Base-by-base conservation (phyloP, 345 rosid species). In the Sisymbrium altissimum region DNA sequence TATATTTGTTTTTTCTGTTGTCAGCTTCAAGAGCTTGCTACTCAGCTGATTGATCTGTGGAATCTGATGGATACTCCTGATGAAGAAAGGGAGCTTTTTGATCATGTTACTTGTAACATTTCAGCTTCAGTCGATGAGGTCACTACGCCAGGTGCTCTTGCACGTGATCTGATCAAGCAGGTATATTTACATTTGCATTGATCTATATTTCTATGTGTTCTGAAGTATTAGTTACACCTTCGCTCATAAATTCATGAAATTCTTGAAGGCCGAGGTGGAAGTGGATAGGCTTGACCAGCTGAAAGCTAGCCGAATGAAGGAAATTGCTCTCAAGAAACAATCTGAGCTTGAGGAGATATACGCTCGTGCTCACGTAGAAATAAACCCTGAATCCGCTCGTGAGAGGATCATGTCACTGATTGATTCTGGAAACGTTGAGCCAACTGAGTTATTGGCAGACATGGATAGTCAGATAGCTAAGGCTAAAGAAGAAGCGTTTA, bases 301-400 rank as follows among this genome's bases (percentile, higher is more conserved):
- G 68, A 92, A 96, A 84, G 84, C 91, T 8, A 96, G 99, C 86
- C 77, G 89, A 66, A 96, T 96, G 99, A 89, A 96, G 82, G 99
- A 96, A 80, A 90, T 96, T 68, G 98, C 98, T 5, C 85, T 96
- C 76, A 96, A 89, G 82, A 96, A 61, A 84, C 99, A 96, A 67
- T 74, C 84, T 63, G 99, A 96, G 80, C 99, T 90, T 68, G 98
- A 96, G 71, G 99, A 96, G 82, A 96, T 96, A 80, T 89, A 73
- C 78, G 81, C 81, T 9, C 81, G 71, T 59, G 99, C 91, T 15
- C 99, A 96, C 54, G 77, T 90, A 70, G 98, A 90, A 73, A 75
- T 88, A 77, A 91, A 86, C 72, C 89, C 93, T 3, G 96, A 82
- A 75, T 87, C 87, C 36, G 97, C 98, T 72, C 85, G 95, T 70